Evolutionary conservation across 805 yeast genomes (phyloP), one percentile per base, ranked within the genome.

Genomic region (Hanseniaspora mollemarum): DNA sequence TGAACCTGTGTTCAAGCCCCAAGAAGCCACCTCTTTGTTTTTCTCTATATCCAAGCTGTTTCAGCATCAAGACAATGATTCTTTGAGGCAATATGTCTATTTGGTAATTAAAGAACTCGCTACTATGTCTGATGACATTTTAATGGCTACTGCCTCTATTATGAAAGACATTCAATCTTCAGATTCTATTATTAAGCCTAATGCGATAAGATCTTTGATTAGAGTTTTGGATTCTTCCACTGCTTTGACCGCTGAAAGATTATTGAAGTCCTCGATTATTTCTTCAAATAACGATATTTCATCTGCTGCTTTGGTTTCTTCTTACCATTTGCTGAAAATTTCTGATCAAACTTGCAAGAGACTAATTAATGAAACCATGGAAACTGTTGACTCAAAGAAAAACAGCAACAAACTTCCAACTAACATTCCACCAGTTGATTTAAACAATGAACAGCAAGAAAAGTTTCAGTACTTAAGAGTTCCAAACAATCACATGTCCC

Each of bases 121-220:
- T 45, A 68, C 81, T 18, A 76, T 83, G 55, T 86, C 96, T 19
- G 85, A 86, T 58, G 96, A 92, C 67, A 87, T 87, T 52, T 76
- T 92, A 66, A 92, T 92, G 97, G 96, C 90, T 25, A 92, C 98
- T 25, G 86, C 96, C 2, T 87, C 95, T 25, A 88, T 92, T 62
- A 92, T 92, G 96, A 88, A 88, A 69, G 98, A 92, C 69, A 86
- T 92, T 50, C 96, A 94, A 69, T 81, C 80, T 57, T 90, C 90
- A 52, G 94, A 86, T 54, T 71, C 78, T 56, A 71, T 87, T 55
- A 87, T 83, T 68, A 87, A 87, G 62, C 96, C 98, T 52, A 83
- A 92, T 63, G 97, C 98, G 22, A 83, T 92, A 56, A 80, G 98
- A 66, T 83, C 97, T 0, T 74, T 92, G 60, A 79, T 88, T 19